These are phyloP conservation scores for Colletotrichum sojae DNA, from an alignment of 2,329 filamentous ascomycete species.

Conservation along the genomic window DNA sequence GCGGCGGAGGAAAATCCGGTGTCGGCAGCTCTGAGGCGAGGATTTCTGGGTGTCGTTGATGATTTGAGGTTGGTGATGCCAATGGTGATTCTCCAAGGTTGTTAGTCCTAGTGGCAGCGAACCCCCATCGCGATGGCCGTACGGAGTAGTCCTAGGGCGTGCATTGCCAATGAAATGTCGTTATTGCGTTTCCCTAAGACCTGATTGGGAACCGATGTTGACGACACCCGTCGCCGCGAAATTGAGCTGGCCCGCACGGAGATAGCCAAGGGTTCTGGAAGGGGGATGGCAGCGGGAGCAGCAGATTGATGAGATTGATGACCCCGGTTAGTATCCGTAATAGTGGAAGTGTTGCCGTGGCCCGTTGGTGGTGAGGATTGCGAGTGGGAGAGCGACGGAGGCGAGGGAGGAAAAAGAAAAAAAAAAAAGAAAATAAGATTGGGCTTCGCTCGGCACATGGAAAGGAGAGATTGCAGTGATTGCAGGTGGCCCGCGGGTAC, in stretches of 20 bases:
- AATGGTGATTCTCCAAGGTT: too few species aligned
- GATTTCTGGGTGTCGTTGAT: neutral
- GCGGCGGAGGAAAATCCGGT: conserved; percentile 9
- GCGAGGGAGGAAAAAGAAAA: neutral
- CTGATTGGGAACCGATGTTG: conserved; percentile 14
- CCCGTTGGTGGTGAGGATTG: neutral
- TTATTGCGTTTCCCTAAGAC: conserved; percentile 6
- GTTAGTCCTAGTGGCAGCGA: too few species aligned
- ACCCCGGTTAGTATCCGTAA: neutral
- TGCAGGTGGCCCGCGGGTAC: conserved; percentile 24
- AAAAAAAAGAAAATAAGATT: conserved; percentile 28
- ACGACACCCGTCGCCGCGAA: conserved; percentile 16
- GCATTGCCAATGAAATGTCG: conserved; percentile 9
- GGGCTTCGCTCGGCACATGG: conserved; percentile 32
- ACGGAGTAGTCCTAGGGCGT: too few species aligned
- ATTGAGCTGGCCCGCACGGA: conserved; percentile 13
- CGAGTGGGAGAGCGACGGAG: neutral
- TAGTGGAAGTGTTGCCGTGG: neutral
- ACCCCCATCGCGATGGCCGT: too few species aligned
- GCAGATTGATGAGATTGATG: conserved; percentile 29
- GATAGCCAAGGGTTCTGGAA: conserved; percentile 23
- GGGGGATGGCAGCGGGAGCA: conserved; percentile 16
- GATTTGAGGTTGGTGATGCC: neutral
- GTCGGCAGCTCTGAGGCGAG: conserved; percentile 1
- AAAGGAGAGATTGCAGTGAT: conserved; percentile 27